Evolutionary conservation across 1,284 basidiomycete species (phyloP).

Genomic region (Neonothopanus nambi): DNA sequence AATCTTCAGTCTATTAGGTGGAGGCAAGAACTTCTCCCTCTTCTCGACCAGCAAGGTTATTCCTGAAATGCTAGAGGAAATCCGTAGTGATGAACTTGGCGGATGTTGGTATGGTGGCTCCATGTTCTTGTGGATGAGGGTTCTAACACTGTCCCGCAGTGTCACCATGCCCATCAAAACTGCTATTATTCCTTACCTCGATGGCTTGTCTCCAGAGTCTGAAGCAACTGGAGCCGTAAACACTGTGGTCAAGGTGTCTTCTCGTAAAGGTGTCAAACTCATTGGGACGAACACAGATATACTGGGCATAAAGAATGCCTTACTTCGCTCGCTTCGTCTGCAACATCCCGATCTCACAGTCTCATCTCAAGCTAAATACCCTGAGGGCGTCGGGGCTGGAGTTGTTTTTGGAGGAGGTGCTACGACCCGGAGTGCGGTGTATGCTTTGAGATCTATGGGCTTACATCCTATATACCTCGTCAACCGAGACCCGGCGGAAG

Average conservation of each 20-base stretch:
- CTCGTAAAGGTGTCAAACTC: constrained; percentile 12
- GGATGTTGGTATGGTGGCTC: constrained; percentile 18
- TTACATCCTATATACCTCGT: constrained; percentile 21
- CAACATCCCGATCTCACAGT: constrained; percentile 11
- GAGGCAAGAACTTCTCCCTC: constrained; percentile 26
- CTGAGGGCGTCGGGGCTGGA: constrained; percentile 12
- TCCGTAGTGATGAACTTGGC: constrained; percentile 30
- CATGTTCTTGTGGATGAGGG: not conserved
- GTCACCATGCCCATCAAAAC: constrained; percentile 23
- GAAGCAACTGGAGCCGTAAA: constrained; percentile 19
- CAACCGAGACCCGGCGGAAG: constrained; percentile 17
- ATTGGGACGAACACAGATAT: constrained; percentile 22
- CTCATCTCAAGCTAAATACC: constrained; percentile 9
- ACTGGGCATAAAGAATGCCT: constrained; percentile 18
- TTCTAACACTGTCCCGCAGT: constrained; percentile 1
- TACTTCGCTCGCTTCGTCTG: constrained; percentile 15
- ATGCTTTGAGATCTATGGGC: constrained; percentile 18
- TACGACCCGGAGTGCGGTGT: constrained; percentile 19
- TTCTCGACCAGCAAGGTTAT: constrained; percentile 36
- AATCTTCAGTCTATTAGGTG: constrained; percentile 28
- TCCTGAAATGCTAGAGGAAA: constrained; percentile 28
- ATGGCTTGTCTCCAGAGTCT: constrained; percentile 19
- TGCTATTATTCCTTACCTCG: constrained; percentile 19
- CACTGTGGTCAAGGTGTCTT: constrained; percentile 20
- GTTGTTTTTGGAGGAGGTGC: constrained; percentile 22